These are phyloP conservation scores for Anacardium occidentale DNA, from an alignment of 345 rosid genomes.

Conservation along the genomic window DNA sequence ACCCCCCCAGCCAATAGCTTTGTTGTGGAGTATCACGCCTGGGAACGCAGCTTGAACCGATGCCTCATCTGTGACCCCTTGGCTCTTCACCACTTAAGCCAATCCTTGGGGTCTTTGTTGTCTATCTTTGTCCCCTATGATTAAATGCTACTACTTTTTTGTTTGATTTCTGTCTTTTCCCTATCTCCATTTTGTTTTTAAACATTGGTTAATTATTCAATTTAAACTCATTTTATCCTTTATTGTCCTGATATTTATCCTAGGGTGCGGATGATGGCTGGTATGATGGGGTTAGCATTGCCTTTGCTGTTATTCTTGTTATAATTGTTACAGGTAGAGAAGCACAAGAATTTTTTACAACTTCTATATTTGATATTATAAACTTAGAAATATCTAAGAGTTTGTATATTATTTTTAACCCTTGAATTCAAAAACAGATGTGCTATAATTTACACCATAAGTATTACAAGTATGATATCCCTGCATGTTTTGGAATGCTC, in stretches of 20 bases:
- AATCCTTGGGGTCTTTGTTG: too few species aligned
- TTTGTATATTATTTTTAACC: neutral
- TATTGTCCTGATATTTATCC: constrained; percentile 17
- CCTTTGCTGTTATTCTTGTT: constrained; percentile 91
- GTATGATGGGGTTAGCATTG: constrained; percentile 99
- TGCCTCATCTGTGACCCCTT: too few species aligned
- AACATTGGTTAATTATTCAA: neutral
- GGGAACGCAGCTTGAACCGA: too few species aligned
- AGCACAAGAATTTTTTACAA: neutral
- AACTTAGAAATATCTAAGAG: neutral
- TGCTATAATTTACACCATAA: neutral
- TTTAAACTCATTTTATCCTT: neutral
- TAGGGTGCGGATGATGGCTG: constrained; percentile 89
- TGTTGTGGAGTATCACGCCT: too few species aligned
- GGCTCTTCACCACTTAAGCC: too few species aligned
- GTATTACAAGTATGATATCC: neutral
- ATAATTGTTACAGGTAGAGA: constrained; percentile 83
- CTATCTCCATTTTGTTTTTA: too few species aligned
- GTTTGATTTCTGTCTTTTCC: too few species aligned
- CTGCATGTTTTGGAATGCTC: neutral
- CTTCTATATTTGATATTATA: neutral
- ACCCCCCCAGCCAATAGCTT: too few species aligned
- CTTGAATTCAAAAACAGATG: neutral
- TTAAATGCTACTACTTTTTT: too few species aligned
- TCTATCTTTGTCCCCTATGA: too few species aligned